These are phyloP conservation scores for Teunomyces funiuensis DNA, from an alignment of 805 yeast species.

Conservation along the genomic window DNA sequence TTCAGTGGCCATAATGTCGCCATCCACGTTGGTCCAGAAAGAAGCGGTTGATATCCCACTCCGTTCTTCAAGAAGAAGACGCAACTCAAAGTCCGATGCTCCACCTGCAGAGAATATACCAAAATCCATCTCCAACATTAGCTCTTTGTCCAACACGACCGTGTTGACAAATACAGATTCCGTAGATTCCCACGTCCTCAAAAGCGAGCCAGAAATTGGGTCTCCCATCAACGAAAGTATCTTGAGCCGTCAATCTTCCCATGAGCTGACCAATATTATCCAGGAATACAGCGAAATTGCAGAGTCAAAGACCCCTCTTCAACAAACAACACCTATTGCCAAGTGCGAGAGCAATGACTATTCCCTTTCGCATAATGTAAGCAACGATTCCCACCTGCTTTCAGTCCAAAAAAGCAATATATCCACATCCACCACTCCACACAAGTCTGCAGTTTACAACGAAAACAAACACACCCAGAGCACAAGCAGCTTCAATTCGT, in stretches of 20 bases:
- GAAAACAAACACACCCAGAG: conserved; percentile 17
- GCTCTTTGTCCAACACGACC: background rate
- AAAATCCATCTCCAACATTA: background rate
- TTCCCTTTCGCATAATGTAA: conserved; percentile 4
- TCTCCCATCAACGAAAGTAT: background rate
- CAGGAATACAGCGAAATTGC: conserved; percentile 1
- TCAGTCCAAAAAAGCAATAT: conserved; percentile 8
- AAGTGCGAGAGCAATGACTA: conserved; percentile 1
- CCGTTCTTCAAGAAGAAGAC: conserved; percentile 22
- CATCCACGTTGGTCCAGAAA: background rate
- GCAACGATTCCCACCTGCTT: conserved; percentile 6
- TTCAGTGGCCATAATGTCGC: conserved; percentile 2
- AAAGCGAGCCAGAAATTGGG: background rate
- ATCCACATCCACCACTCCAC: conserved; percentile 5
- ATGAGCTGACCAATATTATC: conserved; percentile 1
- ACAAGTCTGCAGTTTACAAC: conserved; percentile 2
- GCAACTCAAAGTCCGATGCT: conserved; percentile 11
- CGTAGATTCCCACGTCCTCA: background rate
- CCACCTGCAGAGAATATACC: background rate
- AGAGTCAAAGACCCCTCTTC: background rate
- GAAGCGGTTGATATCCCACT: conserved; percentile 20
- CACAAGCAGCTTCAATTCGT: conserved; percentile 25
- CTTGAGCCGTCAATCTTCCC: background rate
- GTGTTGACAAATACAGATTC: conserved; percentile 5
- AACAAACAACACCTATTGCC: background rate